Base-by-base conservation (phyloP, 2,329 filamentous ascomycete genomes). In the Bipolaris gigantea region DNA sequence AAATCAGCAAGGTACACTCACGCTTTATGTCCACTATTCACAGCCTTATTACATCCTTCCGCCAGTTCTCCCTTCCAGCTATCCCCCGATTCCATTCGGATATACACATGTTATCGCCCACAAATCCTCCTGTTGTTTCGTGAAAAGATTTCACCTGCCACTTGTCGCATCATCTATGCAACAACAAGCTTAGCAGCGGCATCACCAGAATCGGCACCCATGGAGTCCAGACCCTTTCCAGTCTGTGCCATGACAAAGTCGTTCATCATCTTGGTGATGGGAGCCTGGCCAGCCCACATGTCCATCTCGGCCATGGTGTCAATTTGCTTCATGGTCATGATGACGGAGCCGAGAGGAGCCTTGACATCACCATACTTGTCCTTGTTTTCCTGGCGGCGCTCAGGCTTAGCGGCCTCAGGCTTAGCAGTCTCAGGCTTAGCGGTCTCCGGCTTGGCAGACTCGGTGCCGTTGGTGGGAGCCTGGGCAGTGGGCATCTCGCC, bases 261-360 rank as follows among this genome's bases (percentile, higher is more conserved):
- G 50, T 51, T 67, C 70, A 73, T 72, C 69, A 73, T 73, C 62
- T 70, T 45, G 8, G 60, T 65, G 41, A 73, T 68, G 3, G 69
- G 63, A 8, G 63, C 64, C 49, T 71, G 64, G 16, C 66, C 67
- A 50, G 62, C 69, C 66, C 69, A 72, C 7, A 51, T 43, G 15
- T 62, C 48, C 16, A 62, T 39, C 34, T 58, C 43, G 5, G 59
- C 71, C 72, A 74, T 74, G 27, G 60, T 60, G 39, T 73, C 65
- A 18, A 74, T 60, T 55, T 67, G 60, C 55, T 64, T 66, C 72
- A 74, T 73, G 19, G 63, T 69, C 61, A 74, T 68, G 44, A 67
- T 56, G 32, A 73, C 56, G 15, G 61, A 59, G 38, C 72, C 71
- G 30, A 53, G 55, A 0, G 68, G 65, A 0, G 69, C 52, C 13